A percentile compares a stretch with the other conserved stretches of the same genome.
phyloP scores from a whole-genome alignment of 805 yeast species.

The Torulaspora gathmanii region DNA sequence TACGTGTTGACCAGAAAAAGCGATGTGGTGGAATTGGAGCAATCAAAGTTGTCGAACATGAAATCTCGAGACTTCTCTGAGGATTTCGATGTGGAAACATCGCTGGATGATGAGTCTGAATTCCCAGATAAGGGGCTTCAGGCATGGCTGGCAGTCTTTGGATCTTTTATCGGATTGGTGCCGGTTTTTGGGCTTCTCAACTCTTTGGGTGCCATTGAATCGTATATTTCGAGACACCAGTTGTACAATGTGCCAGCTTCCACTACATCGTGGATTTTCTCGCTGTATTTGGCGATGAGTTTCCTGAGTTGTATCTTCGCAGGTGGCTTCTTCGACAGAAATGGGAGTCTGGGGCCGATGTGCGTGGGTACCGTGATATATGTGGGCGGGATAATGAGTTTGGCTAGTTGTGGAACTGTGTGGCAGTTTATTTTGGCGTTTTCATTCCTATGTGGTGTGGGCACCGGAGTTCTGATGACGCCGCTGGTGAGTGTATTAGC shows the following conservation, averaged over 20 bases:
- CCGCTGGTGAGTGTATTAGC: conserved; percentile 59
- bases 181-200: conserved; percentile 59
- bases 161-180: conserved; percentile 54
- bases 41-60: neutral
- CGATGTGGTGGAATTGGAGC: conserved; percentile 4
- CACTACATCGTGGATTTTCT: conserved; percentile 62
- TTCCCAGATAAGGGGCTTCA: conserved; percentile 53
- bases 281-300: conserved; percentile 51
- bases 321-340: conserved; percentile 59
- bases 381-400: conserved; percentile 51
- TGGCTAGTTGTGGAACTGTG: conserved; percentile 49
- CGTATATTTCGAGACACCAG: conserved; percentile 54
- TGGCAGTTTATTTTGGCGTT: conserved; percentile 62
- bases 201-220: conserved; percentile 62
- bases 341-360: conserved; percentile 49
- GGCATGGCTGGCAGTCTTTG: conserved; percentile 57
- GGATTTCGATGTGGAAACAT: neutral
- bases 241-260: conserved; percentile 46
- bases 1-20: conserved; percentile 10
- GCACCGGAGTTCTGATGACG: conserved; percentile 55
- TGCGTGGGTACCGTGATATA: conserved; percentile 43
- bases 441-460: conserved; percentile 52
- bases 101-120: conserved; percentile 24
- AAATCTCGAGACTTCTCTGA: conserved; percentile 1
- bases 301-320: conserved; percentile 50